Evolutionary conservation across 495 filamentous ascomycete genomes (phyloP).

Genomic region (Ascodesmis nigricans): DNA sequence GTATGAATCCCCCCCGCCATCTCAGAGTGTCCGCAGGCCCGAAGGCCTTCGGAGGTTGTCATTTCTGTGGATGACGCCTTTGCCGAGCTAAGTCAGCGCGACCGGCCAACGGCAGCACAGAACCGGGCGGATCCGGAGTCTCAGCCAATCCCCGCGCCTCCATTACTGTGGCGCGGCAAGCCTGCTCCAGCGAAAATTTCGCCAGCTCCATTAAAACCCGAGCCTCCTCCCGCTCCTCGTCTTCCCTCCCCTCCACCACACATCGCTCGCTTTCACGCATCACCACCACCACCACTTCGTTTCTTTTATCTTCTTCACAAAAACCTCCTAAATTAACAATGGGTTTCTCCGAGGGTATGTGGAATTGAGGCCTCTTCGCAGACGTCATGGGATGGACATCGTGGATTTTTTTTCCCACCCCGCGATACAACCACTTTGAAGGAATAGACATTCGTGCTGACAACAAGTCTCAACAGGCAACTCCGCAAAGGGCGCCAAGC

Average conservation of each 20-base stretch:
- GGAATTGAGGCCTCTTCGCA: background rate
- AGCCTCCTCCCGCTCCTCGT: background rate
- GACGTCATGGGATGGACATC: background rate
- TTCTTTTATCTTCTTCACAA: background rate
- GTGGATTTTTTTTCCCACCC: background rate
- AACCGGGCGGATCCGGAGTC: too few species aligned
- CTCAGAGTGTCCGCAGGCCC: too few species aligned
- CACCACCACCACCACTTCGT: background rate
- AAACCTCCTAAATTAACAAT: constrained; percentile 9
- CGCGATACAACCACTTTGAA: background rate
- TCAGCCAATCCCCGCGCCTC: too few species aligned
- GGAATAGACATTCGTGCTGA: constrained; percentile 4
- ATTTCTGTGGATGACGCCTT: too few species aligned
- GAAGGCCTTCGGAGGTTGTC: too few species aligned
- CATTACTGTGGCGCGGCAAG: too few species aligned
- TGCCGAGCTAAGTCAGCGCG: too few species aligned
- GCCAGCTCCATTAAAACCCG: too few species aligned
- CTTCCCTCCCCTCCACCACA: background rate
- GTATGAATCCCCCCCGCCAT: too few species aligned
- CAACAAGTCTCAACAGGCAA: constrained; percentile 38
- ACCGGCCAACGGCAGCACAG: too few species aligned
- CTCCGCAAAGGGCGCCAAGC: constrained; percentile 87
- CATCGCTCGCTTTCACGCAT: background rate
- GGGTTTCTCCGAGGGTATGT: constrained; percentile 19
- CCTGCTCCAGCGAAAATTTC: too few species aligned